Percentiles rank a stretch among this genome's conserved stretches.
Evolutionary conservation across 2,329 filamentous ascomycete species (phyloP).

Genomic region (Ascochyta rabiei): DNA sequence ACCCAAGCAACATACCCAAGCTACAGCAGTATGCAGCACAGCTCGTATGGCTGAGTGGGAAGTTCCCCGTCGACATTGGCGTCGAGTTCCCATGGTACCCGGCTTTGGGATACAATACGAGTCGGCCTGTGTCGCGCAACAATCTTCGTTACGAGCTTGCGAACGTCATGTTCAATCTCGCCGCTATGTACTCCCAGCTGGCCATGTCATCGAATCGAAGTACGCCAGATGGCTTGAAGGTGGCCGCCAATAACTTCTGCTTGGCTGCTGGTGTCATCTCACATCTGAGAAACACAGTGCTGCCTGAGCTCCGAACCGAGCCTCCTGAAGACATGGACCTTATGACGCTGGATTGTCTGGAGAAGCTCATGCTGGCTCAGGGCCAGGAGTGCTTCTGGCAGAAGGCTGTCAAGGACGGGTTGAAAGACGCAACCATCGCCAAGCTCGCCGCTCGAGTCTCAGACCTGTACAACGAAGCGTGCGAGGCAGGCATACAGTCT

Average conservation of each 20-base stretch:
- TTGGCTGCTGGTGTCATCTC: conserved; percentile 82
- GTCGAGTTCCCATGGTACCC: conserved; percentile 98
- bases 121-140: conserved; percentile 70
- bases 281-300: conserved; percentile 75
- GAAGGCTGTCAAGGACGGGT: conserved; percentile 90
- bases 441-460: conserved; percentile 90
- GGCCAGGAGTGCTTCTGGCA: conserved; percentile 98
- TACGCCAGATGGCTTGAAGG: conserved; percentile 81
- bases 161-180: conserved; percentile 92
- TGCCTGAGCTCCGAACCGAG: conserved; percentile 81
- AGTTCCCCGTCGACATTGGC: conserved; percentile 96
- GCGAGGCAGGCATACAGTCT: conserved; percentile 85
- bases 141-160: conserved; percentile 82
- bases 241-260: conserved; percentile 88
- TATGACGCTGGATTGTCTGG: conserved; percentile 80
- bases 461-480: conserved; percentile 84
- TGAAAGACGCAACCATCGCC: conserved; percentile 91
- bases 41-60: conserved; percentile 88
- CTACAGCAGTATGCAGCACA: conserved; percentile 92
- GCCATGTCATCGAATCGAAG: conserved; percentile 79
- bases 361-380: conserved; percentile 85
- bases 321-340: conserved; percentile 96
- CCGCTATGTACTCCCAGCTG: conserved; percentile 90
- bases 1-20: conserved; percentile 83
- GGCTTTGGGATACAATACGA: conserved; percentile 85